These are phyloP conservation scores for Penicillium waksmanii DNA, from an alignment of 495 filamentous ascomycete genomes.

Conservation along the genomic window DNA sequence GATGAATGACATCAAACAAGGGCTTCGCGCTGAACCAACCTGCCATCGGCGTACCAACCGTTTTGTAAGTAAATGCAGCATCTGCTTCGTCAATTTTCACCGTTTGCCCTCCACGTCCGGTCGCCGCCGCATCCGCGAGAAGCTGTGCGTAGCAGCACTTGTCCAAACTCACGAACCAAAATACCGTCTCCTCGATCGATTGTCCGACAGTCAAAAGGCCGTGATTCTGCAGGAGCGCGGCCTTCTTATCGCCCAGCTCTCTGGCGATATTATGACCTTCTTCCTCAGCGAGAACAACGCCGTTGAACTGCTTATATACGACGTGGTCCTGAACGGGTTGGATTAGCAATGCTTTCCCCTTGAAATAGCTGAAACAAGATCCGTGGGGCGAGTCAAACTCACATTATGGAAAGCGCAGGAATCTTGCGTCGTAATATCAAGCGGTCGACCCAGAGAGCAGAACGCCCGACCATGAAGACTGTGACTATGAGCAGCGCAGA, in stretches of 20 bases:
- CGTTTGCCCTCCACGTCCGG: conserved; percentile 63
- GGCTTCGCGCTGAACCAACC: conserved; percentile 77
- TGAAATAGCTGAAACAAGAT: too few relatives aligned
- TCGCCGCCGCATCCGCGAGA: conserved; percentile 74
- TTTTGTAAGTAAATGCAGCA: conserved; percentile 67
- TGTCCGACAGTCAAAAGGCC: conserved; percentile 61
- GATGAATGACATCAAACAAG: conserved; percentile 73
- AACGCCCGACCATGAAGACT: conserved; percentile 72
- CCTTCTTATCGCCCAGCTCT: conserved; percentile 69
- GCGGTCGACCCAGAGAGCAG: conserved; percentile 63
- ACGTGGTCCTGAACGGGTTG: conserved; percentile 55
- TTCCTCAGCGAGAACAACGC: conserved; percentile 70
- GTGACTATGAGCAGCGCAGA: conserved; percentile 74
- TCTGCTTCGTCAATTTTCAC: conserved; percentile 70
- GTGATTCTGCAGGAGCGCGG: conserved; percentile 73
- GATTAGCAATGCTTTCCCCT: conserved; percentile 18
- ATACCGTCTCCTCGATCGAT: conserved; percentile 63
- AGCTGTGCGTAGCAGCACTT: conserved; percentile 78
- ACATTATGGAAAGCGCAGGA: conserved; percentile 67
- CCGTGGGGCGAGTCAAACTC: background rate
- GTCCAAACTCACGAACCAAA: conserved; percentile 77
- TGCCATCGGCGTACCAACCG: conserved; percentile 61
- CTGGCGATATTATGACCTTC: conserved; percentile 71
- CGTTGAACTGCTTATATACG: conserved; percentile 69
- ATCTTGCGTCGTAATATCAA: conserved; percentile 78